phyloP scores from a whole-genome alignment of 2,329 filamentous ascomycete genomes.

The Fusarium sp. region DNA sequence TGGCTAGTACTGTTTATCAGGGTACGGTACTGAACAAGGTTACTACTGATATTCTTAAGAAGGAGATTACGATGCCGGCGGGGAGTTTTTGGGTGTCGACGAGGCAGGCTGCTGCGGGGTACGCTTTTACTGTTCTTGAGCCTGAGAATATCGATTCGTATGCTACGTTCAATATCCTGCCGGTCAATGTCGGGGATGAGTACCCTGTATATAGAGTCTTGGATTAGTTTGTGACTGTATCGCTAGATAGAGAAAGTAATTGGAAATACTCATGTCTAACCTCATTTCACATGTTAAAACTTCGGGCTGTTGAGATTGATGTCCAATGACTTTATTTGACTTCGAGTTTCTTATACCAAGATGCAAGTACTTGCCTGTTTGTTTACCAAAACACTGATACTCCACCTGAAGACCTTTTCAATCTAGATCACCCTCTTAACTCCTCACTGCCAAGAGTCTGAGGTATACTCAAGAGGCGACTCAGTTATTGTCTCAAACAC shows the following conservation, averaged over 20 bases:
- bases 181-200: conserved; percentile 37
- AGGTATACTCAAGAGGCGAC: not conserved
- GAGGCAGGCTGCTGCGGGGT: conserved; percentile 41
- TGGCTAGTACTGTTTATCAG: conserved; percentile 35
- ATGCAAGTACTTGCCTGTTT: too few species aligned
- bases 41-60: conserved; percentile 21
- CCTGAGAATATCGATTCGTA: conserved; percentile 43
- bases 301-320: too few species aligned
- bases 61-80: conserved; percentile 36
- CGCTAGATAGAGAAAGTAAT: not conserved
- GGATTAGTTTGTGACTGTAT: not conserved
- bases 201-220: conserved; percentile 44
- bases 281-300: not conserved
- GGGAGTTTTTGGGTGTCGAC: conserved; percentile 43
- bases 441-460: not conserved
- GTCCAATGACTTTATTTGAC: not conserved
- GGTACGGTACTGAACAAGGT: conserved; percentile 38
- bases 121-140: conserved; percentile 42
- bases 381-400: rapidly evolving
- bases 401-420: rapidly evolving
- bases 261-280: not conserved
- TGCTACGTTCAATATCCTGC: conserved; percentile 40
- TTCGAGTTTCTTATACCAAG: rapidly evolving
- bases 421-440: rapidly evolving
- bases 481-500: not conserved